Percentiles rank a stretch among this genome's conserved stretches.
These are phyloP conservation scores for Parietichytrium sp. DNA, from an alignment of 108 stramenopile species.

Conservation along the genomic window DNA sequence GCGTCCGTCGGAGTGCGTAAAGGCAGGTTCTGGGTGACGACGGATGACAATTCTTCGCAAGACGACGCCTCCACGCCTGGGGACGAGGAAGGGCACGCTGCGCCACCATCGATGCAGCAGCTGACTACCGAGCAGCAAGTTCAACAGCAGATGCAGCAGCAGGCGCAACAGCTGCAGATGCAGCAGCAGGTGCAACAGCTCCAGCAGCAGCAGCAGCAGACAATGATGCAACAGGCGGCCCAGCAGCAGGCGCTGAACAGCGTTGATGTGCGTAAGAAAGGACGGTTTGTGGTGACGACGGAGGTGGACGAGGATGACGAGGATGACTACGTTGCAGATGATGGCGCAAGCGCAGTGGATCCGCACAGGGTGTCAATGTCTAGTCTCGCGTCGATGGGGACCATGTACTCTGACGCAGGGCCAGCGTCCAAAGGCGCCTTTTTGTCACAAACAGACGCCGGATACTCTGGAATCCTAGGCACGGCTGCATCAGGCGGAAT, in stretches of 20 bases:
- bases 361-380: neutral
- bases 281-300: conserved; percentile 10
- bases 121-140: neutral
- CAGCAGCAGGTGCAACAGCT: neutral
- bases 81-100: too few relatives aligned
- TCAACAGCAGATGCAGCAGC: neutral
- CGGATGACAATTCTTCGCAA: too few relatives aligned
- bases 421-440: too few relatives aligned
- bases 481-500: too few relatives aligned
- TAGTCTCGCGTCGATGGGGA: neutral
- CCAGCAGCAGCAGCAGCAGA: neutral
- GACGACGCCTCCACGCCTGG: too few relatives aligned
- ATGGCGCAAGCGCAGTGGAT: neutral
- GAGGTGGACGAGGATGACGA: conserved; percentile 26
- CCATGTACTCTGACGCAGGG: neutral
- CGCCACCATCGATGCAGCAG: too few relatives aligned
- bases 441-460: too few relatives aligned
- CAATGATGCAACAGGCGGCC: too few relatives aligned
- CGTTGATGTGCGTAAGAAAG: neutral
- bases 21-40: conserved; percentile 6
- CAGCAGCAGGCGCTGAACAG: neutral
- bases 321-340: neutral
- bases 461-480: too few relatives aligned
- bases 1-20: neutral
- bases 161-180: neutral